Evolutionary conservation across 2,329 filamentous ascomycete genomes (phyloP), one percentile per base, ranked within the genome.

Genomic region (Verticillium longisporum): DNA sequence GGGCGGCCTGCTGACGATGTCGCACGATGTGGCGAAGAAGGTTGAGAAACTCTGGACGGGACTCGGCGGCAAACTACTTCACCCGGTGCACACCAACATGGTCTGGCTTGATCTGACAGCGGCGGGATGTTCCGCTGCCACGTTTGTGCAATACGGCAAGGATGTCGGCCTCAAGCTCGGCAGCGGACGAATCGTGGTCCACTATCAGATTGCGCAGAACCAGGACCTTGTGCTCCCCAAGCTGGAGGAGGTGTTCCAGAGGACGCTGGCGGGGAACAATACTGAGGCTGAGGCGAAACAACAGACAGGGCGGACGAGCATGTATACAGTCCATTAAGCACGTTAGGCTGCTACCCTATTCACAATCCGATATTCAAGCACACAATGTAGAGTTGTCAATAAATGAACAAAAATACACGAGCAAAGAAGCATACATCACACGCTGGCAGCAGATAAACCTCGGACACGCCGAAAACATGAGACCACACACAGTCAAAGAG

Each of bases 71-170:
- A 85, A 83, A 73, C 74, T 92, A 61, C 74, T 80, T 21, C 80
- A 88, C 62, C 88, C 89, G 0, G 88, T 90, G 1, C 88, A 96
- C 70, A 96, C 92, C n/a, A 96, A 96, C 75, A 96, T 96, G 90
- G 85, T 91, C 37, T 96, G 91, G 91, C 70, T 96, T 61, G 88
- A 96, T 72, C 77, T 95, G 15, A 82, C 85, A 34, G 81, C 81
- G 1, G 82, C 84, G 11, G 83, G 84, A 2, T 77, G 79, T 63
- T 70, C 71, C 14, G 63, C 58, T 6, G 71, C 71, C 60, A 71
- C 69, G 45, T 76, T 83, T 58, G 69, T 71, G 14, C 69, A 74
- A 65, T 69, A 80, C 36, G 77, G 75, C 6, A 68, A 69, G 56
- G 75, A 76, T 37, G 74, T 70, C 11, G 81, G 80, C 0, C 68